Conservation (phyloP, 148 eudicot species). For the Rhododendron williamsianum region DNA sequence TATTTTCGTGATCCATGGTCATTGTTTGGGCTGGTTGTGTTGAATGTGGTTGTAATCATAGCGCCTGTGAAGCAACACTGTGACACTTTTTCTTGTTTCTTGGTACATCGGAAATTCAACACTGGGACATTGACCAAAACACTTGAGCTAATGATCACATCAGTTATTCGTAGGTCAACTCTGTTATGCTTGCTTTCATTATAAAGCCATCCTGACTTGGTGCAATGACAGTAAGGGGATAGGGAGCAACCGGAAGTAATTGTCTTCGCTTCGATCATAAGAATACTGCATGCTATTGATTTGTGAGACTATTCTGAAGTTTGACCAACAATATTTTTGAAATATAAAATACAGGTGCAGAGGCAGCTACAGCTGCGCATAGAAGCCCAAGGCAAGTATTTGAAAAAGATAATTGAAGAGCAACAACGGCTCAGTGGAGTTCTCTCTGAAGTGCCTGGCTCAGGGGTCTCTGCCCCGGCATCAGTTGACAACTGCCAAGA, state of each 20-base stretch:
- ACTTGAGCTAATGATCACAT: not conserved
- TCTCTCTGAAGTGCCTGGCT: constrained; percentile 36
- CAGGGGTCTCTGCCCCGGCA: constrained; percentile 18
- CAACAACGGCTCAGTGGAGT: constrained; percentile 50
- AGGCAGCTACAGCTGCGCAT: constrained; percentile 63
- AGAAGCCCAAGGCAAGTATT: constrained; percentile 65
- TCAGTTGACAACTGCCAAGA: constrained; percentile 26
- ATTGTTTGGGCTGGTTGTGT: not conserved
- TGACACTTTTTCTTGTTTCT: not conserved
- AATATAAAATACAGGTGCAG: constrained; percentile 42
- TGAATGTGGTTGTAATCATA: not conserved
- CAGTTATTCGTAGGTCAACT: not conserved
- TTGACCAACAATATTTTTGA: not conserved
- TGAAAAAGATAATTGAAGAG: constrained; percentile 58
- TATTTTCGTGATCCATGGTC: not conserved
- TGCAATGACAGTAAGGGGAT: not conserved
- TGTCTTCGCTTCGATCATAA: not conserved
- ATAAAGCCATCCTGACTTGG: not conserved
- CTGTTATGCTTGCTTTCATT: not conserved
- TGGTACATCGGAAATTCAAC: not conserved
- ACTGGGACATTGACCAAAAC: not conserved
- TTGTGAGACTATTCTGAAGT: not conserved
- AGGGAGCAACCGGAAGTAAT: not conserved
- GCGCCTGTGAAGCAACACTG: not conserved
- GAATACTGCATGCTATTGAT: not conserved